Base-by-base conservation (phyloP, 768 basidiomycete species). In the Agaricus subrufescens region DNA sequence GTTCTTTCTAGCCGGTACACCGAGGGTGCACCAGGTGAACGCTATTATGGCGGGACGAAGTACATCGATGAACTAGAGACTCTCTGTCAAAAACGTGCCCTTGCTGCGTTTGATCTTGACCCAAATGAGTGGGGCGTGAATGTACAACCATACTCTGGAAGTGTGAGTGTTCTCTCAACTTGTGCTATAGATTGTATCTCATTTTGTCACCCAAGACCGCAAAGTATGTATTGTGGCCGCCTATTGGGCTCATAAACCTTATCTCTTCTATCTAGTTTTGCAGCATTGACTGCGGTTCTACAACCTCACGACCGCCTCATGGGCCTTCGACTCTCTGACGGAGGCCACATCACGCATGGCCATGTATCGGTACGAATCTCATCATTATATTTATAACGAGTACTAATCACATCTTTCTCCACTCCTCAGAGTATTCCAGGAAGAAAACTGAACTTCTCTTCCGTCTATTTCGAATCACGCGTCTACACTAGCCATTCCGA, bases 1-100 rank as follows among this genome's bases (percentile, higher is more conserved):
- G 94, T 99, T 70, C 72, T 98, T 68, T 97, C 94, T 69, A 97
- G 97, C 85, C 98, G 97, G 76, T 97, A 97, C 80, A 98, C 96
- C 19, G 97, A 98, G 75, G 97, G 97, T 78, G 91, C 98, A 50
- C 97, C 97, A 15, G 85, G 83, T 54, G 95, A 94, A 43, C 87
- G 95, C 56, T 97, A 96, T 75, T 98, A 96, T 64, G 94, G 93
- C 65, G 95, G 96, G 54, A 99, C 98, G 76, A 97, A 98, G 74
- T 89, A 89, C 77, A 89, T 98, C 63, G 97, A 98, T 68, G 91
- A 97, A 69, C 89, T 99, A 66, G 97, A 98, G 75, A 73, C 81
- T 57, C 85, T 99, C 56, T 94, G 92, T 78, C 93, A 93, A 71
- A 87, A 94, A 74, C 93, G 97, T 67, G 97, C 97, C 34, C 84